These are phyloP conservation scores for Bacidia rubella DNA, from an alignment of 495 filamentous ascomycete genomes.

Conservation along the genomic window DNA sequence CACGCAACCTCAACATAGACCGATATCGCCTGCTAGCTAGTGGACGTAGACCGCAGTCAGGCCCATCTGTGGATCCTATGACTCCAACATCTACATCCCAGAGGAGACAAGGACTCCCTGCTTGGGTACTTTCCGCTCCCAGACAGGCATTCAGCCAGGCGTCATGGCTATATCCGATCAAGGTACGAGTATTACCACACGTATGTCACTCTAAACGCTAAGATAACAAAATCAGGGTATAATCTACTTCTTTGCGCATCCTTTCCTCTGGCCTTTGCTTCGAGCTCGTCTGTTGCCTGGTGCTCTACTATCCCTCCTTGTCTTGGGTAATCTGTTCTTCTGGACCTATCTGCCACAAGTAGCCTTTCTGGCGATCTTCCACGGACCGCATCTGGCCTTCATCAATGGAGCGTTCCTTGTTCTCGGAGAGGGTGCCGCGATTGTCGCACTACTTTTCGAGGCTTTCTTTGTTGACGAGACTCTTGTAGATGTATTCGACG, in stretches of 20 bases:
- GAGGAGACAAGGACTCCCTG: no score
- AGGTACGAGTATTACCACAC: conserved; percentile 25
- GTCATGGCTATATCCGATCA: conserved; percentile 42
- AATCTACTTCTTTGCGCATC: conserved; percentile 44
- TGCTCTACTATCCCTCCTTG: conserved; percentile 43
- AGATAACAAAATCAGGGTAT: conserved; percentile 34
- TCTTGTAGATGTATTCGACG: conserved; percentile 54
- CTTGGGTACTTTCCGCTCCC: no score
- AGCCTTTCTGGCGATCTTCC: conserved; percentile 51
- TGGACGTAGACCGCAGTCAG: no score
- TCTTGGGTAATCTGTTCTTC: conserved; percentile 48
- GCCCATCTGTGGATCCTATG: background rate
- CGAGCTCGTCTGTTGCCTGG: conserved; percentile 44
- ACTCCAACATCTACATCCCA: background rate
- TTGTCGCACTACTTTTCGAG: conserved; percentile 50
- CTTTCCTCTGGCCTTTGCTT: conserved; percentile 50
- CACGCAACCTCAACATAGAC: background rate
- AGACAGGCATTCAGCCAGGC: conserved; percentile 21
- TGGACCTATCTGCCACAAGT: conserved; percentile 44
- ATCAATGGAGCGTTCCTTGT: conserved; percentile 50
- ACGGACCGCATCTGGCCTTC: conserved; percentile 41
- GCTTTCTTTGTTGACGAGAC: conserved; percentile 57
- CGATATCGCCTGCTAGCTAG: background rate
- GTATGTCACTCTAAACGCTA: background rate
- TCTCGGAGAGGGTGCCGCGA: conserved; percentile 50